Base-by-base conservation (phyloP, 164 flowering plant genomes). In the Chloranthus sessilifolius region DNA sequence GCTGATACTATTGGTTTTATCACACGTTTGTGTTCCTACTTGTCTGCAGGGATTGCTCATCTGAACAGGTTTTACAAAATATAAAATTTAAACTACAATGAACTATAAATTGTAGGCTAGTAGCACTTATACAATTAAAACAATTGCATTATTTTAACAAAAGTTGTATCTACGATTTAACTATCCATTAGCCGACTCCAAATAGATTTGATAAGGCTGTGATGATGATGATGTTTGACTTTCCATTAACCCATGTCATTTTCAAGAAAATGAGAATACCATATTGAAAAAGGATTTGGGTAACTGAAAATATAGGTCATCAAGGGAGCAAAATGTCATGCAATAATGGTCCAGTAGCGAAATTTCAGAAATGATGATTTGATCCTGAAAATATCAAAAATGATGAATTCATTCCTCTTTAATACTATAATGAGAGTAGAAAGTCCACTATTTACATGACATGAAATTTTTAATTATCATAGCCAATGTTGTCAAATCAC, bases 21-120 rank as follows among this genome's bases (percentile, higher is more conserved):
- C 43, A 57, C 60, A 61, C n/a, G n/a, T n/a, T n/a, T n/a, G n/a
- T 0, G 65, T 59, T 47, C 56, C 68, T 55, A 52, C 46, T 19
- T 66, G 59, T 49, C 56, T 71, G 39, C 23, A 22, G 31, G 28
- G 47, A 50, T 37, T 30, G 33, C 55, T 60, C 27, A 35, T 71
- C 80, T 73, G 53, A 38, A 41, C 9, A 56, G 21, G 8, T 27
- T 9, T 16, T 10, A 15, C 7, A 9, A 25, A 24, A 14, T 4
- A 14, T n/a, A 31, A 16, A 51, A 15, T 0, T 36, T 0, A 17
- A 2, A 24, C 19, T 1, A 7, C 23, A 24, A 3, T 8, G 21
- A 26, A 7, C 30, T 1, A 34, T 5, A 16, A 25, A 22, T 8
- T 20, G 14, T 39, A n/a, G 43, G n/a, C n/a, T 16, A 1, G 20